Percentiles rank a stretch among this genome's conserved stretches.
phyloP scores from a whole-genome alignment of 345 rosid species.

The Eucalyptus caleyi region DNA sequence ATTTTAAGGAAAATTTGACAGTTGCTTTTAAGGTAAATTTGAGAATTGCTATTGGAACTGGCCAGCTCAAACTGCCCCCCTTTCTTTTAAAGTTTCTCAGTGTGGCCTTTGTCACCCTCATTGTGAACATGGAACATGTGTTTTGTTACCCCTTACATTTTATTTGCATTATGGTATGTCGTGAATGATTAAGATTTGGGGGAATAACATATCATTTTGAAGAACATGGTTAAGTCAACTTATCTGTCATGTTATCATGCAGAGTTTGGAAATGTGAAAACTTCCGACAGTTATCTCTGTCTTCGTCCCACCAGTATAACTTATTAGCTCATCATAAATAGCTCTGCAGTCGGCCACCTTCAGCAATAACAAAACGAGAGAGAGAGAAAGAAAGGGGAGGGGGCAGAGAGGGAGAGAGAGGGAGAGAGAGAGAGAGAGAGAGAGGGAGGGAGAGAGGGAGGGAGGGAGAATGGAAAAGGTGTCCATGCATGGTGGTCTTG shows the following conservation, averaged over 20 bases:
- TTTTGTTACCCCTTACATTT: background rate
- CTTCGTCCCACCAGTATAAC: background rate
- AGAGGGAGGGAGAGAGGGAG: background rate
- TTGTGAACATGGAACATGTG: background rate
- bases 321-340: conserved; percentile 20
- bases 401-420: background rate
- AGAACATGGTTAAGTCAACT: background rate
- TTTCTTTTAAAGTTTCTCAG: background rate
- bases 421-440: background rate
- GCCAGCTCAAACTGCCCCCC: background rate
- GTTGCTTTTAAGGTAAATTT: background rate
- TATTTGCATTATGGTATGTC: background rate
- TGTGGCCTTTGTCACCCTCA: background rate
- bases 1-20: background rate
- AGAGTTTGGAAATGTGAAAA: background rate
- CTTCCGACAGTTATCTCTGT: background rate
- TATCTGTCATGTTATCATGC: background rate
- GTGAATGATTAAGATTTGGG: background rate
- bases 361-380: background rate
- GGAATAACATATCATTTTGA: background rate
- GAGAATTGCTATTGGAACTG: background rate
- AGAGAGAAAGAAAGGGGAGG: background rate
- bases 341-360: background rate
- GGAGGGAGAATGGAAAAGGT: conserved; percentile 7
- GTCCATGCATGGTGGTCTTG: background rate